Percentiles rank a stretch among this genome's conserved stretches.
These are phyloP conservation scores for Mychonastes homosphaera DNA, from an alignment of 139 green algal species.

Conservation along the genomic window DNA sequence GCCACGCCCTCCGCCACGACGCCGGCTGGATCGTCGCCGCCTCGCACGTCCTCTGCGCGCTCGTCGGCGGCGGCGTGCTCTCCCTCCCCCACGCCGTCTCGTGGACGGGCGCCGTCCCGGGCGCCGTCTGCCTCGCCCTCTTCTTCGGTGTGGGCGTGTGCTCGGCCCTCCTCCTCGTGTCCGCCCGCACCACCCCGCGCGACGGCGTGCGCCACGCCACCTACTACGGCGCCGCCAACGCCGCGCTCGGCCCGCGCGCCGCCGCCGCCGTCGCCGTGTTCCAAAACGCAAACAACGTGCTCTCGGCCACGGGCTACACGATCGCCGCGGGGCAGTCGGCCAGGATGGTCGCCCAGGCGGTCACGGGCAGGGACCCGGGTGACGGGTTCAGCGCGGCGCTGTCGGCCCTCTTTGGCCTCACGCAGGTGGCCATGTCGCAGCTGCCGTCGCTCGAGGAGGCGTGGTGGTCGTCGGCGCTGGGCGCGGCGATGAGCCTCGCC, in stretches of 20 bases:
- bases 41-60: conserved; percentile 43
- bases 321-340: conserved; percentile 45
- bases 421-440: conserved; percentile 43
- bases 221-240: conserved; percentile 39
- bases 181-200: conserved; percentile 35
- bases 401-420: conserved; percentile 30
- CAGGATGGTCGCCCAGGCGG: conserved; percentile 12
- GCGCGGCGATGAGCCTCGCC: conserved; percentile 37
- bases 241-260: conserved; percentile 22
- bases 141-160: conserved; percentile 29
- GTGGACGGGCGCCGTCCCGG: conserved; percentile 36
- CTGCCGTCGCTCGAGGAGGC: conserved; percentile 42
- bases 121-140: conserved; percentile 1
- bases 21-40: conserved; percentile 25
- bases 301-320: conserved; percentile 44
- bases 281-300: conserved; percentile 18
- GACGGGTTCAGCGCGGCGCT: conserved; percentile 32
- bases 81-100: conserved; percentile 45
- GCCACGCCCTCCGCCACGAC: too few relatives aligned
- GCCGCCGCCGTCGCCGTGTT: conserved; percentile 3
- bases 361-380: conserved; percentile 21
- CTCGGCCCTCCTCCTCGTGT: conserved; percentile 38
- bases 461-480: conserved; percentile 51
- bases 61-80: conserved; percentile 42
- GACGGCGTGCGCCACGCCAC: conserved; percentile 30